These are phyloP conservation scores for Saccharomycopsis synnaedendra DNA, from an alignment of 805 yeast genomes.

Conservation along the genomic window DNA sequence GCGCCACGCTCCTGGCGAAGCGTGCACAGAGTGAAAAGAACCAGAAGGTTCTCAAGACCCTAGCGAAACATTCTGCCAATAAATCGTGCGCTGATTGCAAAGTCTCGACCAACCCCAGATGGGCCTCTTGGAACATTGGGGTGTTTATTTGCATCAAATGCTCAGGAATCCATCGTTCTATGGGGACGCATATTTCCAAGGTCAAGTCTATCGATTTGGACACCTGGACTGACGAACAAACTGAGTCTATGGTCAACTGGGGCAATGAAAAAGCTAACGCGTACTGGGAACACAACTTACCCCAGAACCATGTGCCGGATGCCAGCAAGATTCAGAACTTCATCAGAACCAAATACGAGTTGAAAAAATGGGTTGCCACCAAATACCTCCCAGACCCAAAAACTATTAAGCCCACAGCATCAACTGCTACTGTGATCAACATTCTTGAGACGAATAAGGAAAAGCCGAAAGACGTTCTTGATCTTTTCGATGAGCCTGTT, in stretches of 20 bases:
- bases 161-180: conserved; percentile 88
- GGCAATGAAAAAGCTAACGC: conserved; percentile 71
- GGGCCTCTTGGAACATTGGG: conserved; percentile 97
- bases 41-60: conserved; percentile 59
- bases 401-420: conserved; percentile 9
- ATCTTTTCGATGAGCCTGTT: background rate
- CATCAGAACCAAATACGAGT: conserved; percentile 84
- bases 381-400: conserved; percentile 47
- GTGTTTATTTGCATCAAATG: conserved; percentile 89
- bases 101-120: conserved; percentile 78
- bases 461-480: background rate
- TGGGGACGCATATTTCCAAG: conserved; percentile 91
- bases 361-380: conserved; percentile 76
- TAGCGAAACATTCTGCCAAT: conserved; percentile 70
- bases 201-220: conserved; percentile 93
- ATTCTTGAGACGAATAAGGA: background rate
- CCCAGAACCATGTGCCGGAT: conserved; percentile 64
- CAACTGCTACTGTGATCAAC: conserved; percentile 14
- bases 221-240: conserved; percentile 93
- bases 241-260: conserved; percentile 72
- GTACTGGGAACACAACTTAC: conserved; percentile 78
- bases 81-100: conserved; percentile 87
- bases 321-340: conserved; percentile 78
- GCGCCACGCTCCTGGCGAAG: background rate
- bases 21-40: conserved; percentile 11